Evolutionary conservation across 352 stramenopile species (phyloP), one percentile per base, ranked within the genome.

Genomic region (Globisporangium barbulae): DNA sequence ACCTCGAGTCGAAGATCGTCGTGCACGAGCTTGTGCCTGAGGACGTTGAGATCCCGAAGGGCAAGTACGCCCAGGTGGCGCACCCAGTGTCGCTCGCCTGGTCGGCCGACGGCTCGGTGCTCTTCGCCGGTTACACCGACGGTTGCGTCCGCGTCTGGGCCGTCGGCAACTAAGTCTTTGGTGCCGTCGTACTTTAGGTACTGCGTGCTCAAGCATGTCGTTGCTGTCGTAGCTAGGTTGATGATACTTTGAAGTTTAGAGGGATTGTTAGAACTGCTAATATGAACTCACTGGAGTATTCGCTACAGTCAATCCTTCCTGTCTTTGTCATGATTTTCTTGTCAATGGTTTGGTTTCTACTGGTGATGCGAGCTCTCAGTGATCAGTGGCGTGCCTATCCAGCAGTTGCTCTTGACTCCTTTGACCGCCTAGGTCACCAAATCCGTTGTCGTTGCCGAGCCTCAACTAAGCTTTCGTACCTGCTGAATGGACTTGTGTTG

Each of bases 61-160:
- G 90, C 70, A 97, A 98, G 79, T 97, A 98, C 73, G 96, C 94
- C 35, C 90, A 93, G 76, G 82, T 90, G 35, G 97, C 97, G 56
- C 89, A 98, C 79, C 99, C 96, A 81, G 98, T 98, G 52, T 99
- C 91, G 83, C 89, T 99, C 69, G 91, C 96, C 64, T 99, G 98
- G 98, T 98, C 91, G 74, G 90, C 94, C 35, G 97, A 99, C 83
- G 98, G 98, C 68, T 94, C 90, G 45, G 98, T 98, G 68, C 93
- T 99, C 63, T 99, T 99, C 83, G 97, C 96, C 71, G 98, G 98
- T 69, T 99, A 99, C 91, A 98, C 97, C 53, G 98, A 99, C 77
- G 97, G 97, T 75, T 81, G 97, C 61, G 98, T 99, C 67, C 97
- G 97, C 76, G 97, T 98, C 59, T 99, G 86, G 81, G 72, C 87